Conservation (phyloP, 768 basidiomycete species). For the Leucosporidium scottii region DNA sequence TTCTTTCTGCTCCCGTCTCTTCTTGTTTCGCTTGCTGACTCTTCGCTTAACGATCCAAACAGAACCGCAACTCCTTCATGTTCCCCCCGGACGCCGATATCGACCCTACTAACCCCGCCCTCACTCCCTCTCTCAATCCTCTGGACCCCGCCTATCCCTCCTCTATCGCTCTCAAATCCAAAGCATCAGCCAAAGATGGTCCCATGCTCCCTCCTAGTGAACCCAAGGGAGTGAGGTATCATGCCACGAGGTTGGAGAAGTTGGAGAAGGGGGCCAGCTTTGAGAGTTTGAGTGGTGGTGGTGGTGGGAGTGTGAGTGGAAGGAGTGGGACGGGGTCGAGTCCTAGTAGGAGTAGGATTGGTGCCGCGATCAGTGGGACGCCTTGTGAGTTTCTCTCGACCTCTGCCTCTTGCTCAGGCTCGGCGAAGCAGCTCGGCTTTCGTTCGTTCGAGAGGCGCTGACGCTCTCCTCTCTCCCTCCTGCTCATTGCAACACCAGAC, state of each 20-base stretch:
- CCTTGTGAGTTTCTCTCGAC: constrained; percentile 58
- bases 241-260: constrained; percentile 68
- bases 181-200: constrained; percentile 26
- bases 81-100: constrained; percentile 86
- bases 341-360: constrained; percentile 81
- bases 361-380: constrained; percentile 85
- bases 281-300: neutral
- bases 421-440: neutral
- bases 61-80: constrained; percentile 93
- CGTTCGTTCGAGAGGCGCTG: neutral
- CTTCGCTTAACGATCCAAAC: too few relatives aligned
- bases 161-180: constrained; percentile 4
- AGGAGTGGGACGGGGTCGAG: constrained; percentile 60
- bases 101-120: constrained; percentile 58
- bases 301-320: constrained; percentile 9
- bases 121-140: constrained; percentile 24
- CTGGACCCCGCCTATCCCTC: constrained; percentile 3
- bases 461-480: neutral
- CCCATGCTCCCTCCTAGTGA: constrained; percentile 40
- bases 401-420: neutral
- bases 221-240: constrained; percentile 64
- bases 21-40: too few relatives aligned
- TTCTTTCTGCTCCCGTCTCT: too few relatives aligned
- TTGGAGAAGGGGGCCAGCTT: constrained; percentile 43
- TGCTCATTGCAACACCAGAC: constrained; percentile 58